phyloP scores from a whole-genome alignment of 1,284 basidiomycete species.

The Cerrena zonata region DNA sequence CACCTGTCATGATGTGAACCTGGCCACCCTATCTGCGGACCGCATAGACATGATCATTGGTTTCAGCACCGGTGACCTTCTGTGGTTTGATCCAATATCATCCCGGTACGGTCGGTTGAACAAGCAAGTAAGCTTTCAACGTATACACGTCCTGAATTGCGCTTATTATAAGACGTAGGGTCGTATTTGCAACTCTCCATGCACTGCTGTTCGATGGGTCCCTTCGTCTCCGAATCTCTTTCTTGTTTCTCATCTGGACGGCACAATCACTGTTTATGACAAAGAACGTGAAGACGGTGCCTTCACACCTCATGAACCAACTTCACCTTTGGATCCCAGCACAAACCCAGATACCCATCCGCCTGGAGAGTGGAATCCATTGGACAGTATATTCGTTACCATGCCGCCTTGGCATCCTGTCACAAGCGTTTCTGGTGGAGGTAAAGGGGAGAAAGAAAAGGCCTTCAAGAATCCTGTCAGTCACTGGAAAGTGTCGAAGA shows the following conservation, averaged over 20 bases:
- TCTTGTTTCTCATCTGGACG: slow-evolving; percentile 86
- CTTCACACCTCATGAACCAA: slow-evolving; percentile 58
- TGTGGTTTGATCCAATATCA: slow-evolving; percentile 87
- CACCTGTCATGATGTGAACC: slow-evolving; percentile 87
- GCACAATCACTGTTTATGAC: slow-evolving; percentile 82
- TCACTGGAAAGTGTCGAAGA: slow-evolving; percentile 72
- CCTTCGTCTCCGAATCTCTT: slow-evolving; percentile 81
- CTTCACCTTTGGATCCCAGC: slow-evolving; percentile 15
- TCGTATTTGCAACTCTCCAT: slow-evolving; percentile 71
- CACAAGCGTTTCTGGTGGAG: slow-evolving; percentile 27
- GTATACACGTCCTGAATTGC: slow-evolving; percentile 6
- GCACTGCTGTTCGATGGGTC: slow-evolving; percentile 85
- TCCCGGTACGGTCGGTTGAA: slow-evolving; percentile 86
- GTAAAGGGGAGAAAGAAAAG: slow-evolving; percentile 58
- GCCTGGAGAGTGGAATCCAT: slow-evolving; percentile 62
- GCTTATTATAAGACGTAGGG: slow-evolving; percentile 43
- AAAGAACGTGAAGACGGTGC: slow-evolving; percentile 82
- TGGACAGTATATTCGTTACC: slow-evolving; percentile 72
- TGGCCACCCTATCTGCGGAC: slow-evolving; percentile 69
- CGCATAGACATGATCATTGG: slow-evolving; percentile 88
- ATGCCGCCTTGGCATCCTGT: slow-evolving; percentile 78
- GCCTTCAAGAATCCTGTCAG: slow-evolving; percentile 78
- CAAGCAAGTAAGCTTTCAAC: slow-evolving; percentile 60
- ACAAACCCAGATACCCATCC: slow-evolving; percentile 16
- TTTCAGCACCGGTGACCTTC: slow-evolving; percentile 85